A percentile compares a stretch with the other conserved stretches of the same genome.
phyloP scores from a whole-genome alignment of 352 stramenopile species.

The Phytophthora tubulina region DNA sequence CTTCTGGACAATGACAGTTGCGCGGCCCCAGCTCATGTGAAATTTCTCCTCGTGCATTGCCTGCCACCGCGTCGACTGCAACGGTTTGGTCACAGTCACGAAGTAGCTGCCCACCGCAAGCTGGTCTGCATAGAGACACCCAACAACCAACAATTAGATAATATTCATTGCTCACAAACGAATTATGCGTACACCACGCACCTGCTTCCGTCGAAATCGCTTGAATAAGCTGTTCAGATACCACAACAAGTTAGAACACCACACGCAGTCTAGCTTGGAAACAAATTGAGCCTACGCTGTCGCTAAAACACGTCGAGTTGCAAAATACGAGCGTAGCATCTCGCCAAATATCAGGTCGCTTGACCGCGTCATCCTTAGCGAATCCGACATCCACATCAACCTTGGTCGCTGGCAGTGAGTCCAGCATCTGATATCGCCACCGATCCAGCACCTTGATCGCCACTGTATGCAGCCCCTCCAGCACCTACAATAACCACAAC shows the following conservation, averaged over 20 bases:
- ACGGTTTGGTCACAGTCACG: constrained; percentile 68
- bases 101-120: constrained; percentile 64
- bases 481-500: constrained; percentile 30
- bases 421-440: constrained; percentile 75
- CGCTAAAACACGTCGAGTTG: constrained; percentile 78
- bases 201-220: constrained; percentile 47
- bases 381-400: constrained; percentile 67
- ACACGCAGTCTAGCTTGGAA: neutral
- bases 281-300: constrained; percentile 50
- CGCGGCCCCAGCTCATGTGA: constrained; percentile 71
- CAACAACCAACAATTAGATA: neutral
- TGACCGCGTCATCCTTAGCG: constrained; percentile 55
- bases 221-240: constrained; percentile 35
- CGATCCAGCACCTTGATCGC: constrained; percentile 71
- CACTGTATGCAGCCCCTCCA: constrained; percentile 69
- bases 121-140: constrained; percentile 38
- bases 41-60: constrained; percentile 70
- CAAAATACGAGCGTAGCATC: constrained; percentile 74
- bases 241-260: neutral
- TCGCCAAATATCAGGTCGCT: constrained; percentile 55
- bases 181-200: neutral
- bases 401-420: constrained; percentile 59
- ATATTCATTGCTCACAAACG: neutral
- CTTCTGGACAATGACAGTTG: constrained; percentile 73
- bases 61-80: constrained; percentile 67